Evolutionary conservation across 495 filamentous ascomycete species (phyloP), one percentile per base, ranked within the genome.

Genomic region (Pyrenula massariospora): DNA sequence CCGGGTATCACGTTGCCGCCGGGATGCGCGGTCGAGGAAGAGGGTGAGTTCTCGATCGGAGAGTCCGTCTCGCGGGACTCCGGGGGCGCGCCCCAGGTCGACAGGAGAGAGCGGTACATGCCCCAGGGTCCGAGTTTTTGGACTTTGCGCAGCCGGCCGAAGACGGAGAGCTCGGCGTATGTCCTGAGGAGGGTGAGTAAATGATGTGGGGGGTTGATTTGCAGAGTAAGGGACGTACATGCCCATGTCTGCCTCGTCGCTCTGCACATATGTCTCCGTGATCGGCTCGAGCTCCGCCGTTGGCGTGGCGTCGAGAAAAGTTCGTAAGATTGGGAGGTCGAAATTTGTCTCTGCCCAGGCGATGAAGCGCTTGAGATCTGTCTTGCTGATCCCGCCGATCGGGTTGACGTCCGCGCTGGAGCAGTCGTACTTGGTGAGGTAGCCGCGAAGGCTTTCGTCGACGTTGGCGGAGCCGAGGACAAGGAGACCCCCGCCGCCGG

Each of bases 211-310:
- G 31, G 31, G 31, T 8, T 42, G 5, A 42, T 5, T 42, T 42
- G 31, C 15, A 15, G 31, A 42, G 31, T 42, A 42, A 15, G 31
- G 15, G 31, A 42, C 31, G 5, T 42, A 42, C 48, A 83, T 71
- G 15, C 82, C 83, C 87, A 89, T 90, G 60, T 89, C 87, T 1
- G 73, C 85, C 69, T 95, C 90, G 64, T 94, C 74, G 36, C 64
- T 66, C 60, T 73, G 69, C 10, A 75, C 68, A 51, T 71, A 72
- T 12, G 64, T 72, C 0, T 79, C 68, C 1, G 87, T 88, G 24
- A 90, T 84, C 12, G 91, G 91, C 60, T 91, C 86, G 0, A 95
- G 77, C 66, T 96, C 90, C 0, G 89, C 90, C 2, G 88, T 93
- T 0, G 90, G 90, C 0, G 78, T 74, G 2, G 91, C 90, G 15